A percentile compares a stretch with the other conserved stretches of the same genome.
Conservation (phyloP, 106 monocot genomes). For the Amphibolis antarctica region DNA sequence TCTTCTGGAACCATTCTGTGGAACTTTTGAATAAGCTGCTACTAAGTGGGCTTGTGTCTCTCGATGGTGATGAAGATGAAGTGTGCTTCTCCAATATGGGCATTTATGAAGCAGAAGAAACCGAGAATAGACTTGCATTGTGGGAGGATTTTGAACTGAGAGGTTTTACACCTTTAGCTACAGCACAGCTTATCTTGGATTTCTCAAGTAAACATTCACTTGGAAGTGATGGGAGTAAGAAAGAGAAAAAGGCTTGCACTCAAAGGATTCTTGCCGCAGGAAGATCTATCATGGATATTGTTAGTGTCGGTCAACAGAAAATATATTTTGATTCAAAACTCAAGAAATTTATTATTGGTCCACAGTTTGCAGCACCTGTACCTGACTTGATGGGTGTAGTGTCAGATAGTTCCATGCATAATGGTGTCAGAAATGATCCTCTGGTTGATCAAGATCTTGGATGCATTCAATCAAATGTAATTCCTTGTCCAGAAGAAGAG, state of each 20-base stretch:
- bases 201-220: constrained; percentile 57
- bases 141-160: constrained; percentile 97
- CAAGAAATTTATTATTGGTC: constrained; percentile 57
- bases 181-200: constrained; percentile 87
- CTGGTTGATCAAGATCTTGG: constrained; percentile 16
- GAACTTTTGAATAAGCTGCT: constrained; percentile 70
- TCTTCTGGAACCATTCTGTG: constrained; percentile 82
- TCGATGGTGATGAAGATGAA: constrained; percentile 51
- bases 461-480: constrained; percentile 8
- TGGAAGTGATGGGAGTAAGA: constrained; percentile 42
- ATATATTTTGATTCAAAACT: constrained; percentile 53
- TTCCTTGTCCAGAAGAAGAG: constrained; percentile 39
- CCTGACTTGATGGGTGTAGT: constrained; percentile 5
- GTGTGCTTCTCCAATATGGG: constrained; percentile 68
- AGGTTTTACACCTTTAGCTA: constrained; percentile 72
- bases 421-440: constrained; percentile 17
- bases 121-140: constrained; percentile 62
- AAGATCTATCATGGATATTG: constrained; percentile 40
- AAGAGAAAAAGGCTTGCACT: constrained; percentile 54
- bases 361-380: constrained; percentile 21
- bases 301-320: constrained; percentile 40
- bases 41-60: constrained; percentile 32
- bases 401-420: constrained; percentile 5
- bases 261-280: constrained; percentile 84
- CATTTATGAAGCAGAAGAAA: constrained; percentile 74